Conservation (phyloP, 2,329 filamentous ascomycete species). For the Harringtonia aguacate region DNA sequence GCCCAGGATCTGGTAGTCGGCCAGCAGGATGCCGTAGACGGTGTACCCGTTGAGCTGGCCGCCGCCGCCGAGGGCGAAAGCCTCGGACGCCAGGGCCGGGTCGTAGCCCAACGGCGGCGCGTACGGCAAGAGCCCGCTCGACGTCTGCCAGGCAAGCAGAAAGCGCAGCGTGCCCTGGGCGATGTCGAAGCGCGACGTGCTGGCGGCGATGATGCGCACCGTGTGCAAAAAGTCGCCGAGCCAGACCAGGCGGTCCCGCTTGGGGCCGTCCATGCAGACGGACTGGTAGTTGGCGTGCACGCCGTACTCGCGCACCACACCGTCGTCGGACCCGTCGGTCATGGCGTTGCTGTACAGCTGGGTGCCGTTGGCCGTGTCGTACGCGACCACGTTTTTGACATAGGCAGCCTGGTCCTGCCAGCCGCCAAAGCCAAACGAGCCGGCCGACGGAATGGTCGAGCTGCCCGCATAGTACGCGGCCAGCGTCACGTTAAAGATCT, state of each 20-base stretch:
- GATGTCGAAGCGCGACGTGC: conserved; percentile 24
- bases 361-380: conserved; percentile 17
- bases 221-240: conserved; percentile 31
- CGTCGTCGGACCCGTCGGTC: conserved; percentile 25
- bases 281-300: too few species aligned
- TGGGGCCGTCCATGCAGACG: conserved; percentile 29
- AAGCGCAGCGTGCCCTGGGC: conserved; percentile 22
- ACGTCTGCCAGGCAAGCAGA: conserved; percentile 13
- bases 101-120: conserved; percentile 16
- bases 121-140: too few species aligned
- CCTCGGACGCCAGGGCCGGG: neutral
- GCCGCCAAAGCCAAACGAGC: conserved; percentile 28
- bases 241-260: conserved; percentile 30
- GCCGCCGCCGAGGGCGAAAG: neutral
- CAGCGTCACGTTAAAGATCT: neutral
- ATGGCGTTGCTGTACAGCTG: conserved; percentile 21
- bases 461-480: neutral
- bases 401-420: conserved; percentile 27
- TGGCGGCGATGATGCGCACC: conserved; percentile 21
- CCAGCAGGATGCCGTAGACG: neutral
- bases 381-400: conserved; percentile 22
- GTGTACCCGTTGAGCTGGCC: neutral
- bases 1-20: conserved; percentile 14
- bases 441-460: conserved; percentile 13
- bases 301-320: conserved; percentile 18